phyloP scores from a whole-genome alignment of 768 basidiomycete species.

The Pilatotrama ljubarskyi region DNA sequence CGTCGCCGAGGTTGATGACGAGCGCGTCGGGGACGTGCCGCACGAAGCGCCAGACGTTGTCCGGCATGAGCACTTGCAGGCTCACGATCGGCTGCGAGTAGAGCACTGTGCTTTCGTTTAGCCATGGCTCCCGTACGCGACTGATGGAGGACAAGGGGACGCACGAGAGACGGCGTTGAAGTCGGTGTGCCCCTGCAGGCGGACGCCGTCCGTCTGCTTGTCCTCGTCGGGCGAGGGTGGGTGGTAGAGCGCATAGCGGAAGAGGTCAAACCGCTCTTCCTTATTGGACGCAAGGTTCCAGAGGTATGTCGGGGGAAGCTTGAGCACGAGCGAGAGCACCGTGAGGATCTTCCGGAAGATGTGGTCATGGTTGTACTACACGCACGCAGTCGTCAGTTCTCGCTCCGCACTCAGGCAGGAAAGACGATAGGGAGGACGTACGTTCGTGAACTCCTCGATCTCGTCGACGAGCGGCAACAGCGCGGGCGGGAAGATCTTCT shows the following conservation, averaged over 20 bases:
- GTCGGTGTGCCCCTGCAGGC: conserved; percentile 12
- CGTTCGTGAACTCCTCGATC: conserved; percentile 12
- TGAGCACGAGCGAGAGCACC: conserved; percentile 11
- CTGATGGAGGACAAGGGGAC: background rate
- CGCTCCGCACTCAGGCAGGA: background rate
- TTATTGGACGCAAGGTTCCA: conserved; percentile 14
- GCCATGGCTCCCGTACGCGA: background rate
- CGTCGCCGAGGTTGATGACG: conserved; percentile 16
- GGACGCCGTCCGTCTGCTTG: conserved; percentile 11
- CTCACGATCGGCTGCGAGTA: conserved; percentile 17
- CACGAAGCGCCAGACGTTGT: conserved; percentile 12
- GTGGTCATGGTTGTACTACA: conserved; percentile 13
- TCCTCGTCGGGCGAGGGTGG: conserved; percentile 8
- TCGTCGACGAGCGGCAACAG: conserved; percentile 8
- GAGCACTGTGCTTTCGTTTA: background rate
- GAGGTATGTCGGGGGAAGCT: conserved; percentile 8
- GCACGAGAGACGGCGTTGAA: conserved; percentile 12
- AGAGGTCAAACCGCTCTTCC: conserved; percentile 12
- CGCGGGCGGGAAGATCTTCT: conserved; percentile 11
- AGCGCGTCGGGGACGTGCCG: conserved; percentile 15
- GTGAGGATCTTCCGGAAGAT: conserved; percentile 14
- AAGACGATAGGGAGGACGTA: background rate
- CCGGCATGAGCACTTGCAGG: conserved; percentile 13
- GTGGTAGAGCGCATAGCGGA: conserved; percentile 14
- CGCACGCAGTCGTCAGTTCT: background rate